phyloP scores from a whole-genome alignment of 73 alveolate species.

The Loxodes magnus region DNA sequence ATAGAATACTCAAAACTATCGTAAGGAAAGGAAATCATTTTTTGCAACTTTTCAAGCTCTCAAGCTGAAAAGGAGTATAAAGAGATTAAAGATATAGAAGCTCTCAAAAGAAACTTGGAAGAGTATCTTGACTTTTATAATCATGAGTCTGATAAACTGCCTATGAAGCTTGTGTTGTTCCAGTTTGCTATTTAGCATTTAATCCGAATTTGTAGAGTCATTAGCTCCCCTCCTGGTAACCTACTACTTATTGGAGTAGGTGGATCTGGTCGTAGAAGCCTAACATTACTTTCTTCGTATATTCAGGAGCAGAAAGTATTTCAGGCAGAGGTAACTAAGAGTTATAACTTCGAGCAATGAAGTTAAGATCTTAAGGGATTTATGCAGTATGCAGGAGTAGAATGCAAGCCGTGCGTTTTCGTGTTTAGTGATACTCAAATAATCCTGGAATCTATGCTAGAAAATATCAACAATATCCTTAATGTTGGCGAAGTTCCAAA shows the following conservation, averaged over 20 bases:
- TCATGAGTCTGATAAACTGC: constrained; percentile 35
- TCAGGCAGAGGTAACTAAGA: constrained; percentile 55
- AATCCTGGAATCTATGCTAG: constrained; percentile 62
- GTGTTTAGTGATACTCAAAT: constrained; percentile 65
- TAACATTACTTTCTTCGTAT: constrained; percentile 57
- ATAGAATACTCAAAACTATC: constrained; percentile 18
- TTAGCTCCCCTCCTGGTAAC: constrained; percentile 57
- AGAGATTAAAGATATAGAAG: constrained; percentile 22
- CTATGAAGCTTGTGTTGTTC: constrained; percentile 53
- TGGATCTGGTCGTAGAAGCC: constrained; percentile 70
- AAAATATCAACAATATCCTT: constrained; percentile 65
- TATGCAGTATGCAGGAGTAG: constrained; percentile 57
- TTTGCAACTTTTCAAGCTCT: constrained; percentile 1
- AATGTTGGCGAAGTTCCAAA: constrained; percentile 97
- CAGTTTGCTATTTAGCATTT: constrained; percentile 58
- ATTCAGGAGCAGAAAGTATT: constrained; percentile 47
- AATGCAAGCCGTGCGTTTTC: constrained; percentile 41
- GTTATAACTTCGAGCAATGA: constrained; percentile 52
- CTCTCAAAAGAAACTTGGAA: constrained; percentile 17
- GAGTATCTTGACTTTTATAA: constrained; percentile 44
- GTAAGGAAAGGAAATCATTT: background rate
- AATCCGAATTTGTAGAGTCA: constrained; percentile 49
- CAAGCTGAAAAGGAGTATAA: constrained; percentile 26
- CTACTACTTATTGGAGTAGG: constrained; percentile 63
- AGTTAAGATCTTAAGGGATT: constrained; percentile 62